phyloP scores from a whole-genome alignment of 495 filamentous ascomycete species.

The Aeminium ludgeri region DNA sequence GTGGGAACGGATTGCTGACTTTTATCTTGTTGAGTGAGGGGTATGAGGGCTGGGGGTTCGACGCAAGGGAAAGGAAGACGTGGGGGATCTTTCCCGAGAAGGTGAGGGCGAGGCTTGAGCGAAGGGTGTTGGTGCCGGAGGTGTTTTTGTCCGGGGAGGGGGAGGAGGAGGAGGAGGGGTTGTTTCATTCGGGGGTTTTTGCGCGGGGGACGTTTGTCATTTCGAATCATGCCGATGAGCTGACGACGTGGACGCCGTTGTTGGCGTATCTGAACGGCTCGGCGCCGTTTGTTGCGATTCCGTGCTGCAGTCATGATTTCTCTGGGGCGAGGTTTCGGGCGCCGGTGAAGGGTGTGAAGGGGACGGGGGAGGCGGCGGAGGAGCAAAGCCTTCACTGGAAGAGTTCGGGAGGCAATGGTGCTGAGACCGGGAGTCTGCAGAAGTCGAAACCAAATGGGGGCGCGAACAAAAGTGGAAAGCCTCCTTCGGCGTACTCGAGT shows the following conservation, averaged over 20 bases:
- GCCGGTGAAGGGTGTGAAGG: conserved; percentile 20
- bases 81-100: conserved; percentile 55
- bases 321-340: conserved; percentile 57
- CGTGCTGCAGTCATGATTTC: conserved; percentile 84
- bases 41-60: conserved; percentile 76
- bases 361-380: too few relatives aligned
- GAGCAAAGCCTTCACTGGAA: too few relatives aligned
- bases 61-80: conserved; percentile 65
- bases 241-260: conserved; percentile 89
- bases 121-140: conserved; percentile 59
- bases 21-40: conserved; percentile 70
- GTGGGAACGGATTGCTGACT: conserved; percentile 87
- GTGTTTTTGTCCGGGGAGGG: conserved; percentile 23
- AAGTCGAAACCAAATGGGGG: conserved; percentile 4
- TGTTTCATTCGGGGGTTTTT: conserved; percentile 43
- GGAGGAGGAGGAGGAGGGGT: conserved; percentile 18
- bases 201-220: conserved; percentile 69
- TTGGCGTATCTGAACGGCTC: conserved; percentile 56
- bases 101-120: conserved; percentile 40
- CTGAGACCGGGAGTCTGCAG: too few relatives aligned
- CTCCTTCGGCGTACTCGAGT: conserved; percentile 52
- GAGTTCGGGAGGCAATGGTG: too few relatives aligned
- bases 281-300: conserved; percentile 81
- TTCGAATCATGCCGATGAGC: conserved; percentile 89
- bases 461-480: conserved; percentile 21